Percentiles rank a stretch among this genome's conserved stretches.
Conservation (phyloP, 345 rosid species). For the Aurinia saxatilis region DNA sequence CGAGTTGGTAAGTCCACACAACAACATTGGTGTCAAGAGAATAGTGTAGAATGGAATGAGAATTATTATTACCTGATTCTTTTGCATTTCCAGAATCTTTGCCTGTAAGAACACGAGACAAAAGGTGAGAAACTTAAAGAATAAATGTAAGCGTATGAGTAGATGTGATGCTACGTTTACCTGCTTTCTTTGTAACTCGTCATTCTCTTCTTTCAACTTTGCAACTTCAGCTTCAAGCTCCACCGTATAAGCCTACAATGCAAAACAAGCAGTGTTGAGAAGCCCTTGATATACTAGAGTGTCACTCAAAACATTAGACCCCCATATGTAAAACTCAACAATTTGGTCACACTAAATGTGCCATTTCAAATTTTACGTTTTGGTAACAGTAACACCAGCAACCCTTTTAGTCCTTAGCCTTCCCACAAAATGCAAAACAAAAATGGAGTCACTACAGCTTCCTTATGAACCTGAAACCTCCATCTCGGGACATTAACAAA, state of each 20-base stretch:
- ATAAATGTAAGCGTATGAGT: slow-evolving; percentile 1
- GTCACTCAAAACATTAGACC: not conserved
- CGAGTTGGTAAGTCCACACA: too few species aligned
- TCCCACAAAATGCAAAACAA: too few species aligned
- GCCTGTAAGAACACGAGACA: slow-evolving; percentile 39
- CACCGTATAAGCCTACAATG: slow-evolving; percentile 75
- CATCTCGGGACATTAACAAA: slow-evolving; percentile 9
- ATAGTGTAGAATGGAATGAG: not conserved
- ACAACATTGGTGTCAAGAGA: too few species aligned
- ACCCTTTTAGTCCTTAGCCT: too few species aligned
- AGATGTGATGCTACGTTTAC: slow-evolving; percentile 27
- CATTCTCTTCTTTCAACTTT: slow-evolving; percentile 75
- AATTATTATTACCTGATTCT: slow-evolving; percentile 54
- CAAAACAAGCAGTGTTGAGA: slow-evolving; percentile 5
- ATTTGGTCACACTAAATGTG: not conserved
- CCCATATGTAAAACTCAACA: not conserved
- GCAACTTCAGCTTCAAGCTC: slow-evolving; percentile 94
- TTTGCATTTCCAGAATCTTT: slow-evolving; percentile 66
- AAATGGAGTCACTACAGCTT: too few species aligned
- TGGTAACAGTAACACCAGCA: too few species aligned
- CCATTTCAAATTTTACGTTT: slow-evolving; percentile 8
- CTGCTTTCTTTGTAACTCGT: slow-evolving; percentile 67
- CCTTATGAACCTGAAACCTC: slow-evolving; percentile 11
- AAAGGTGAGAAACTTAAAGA: slow-evolving; percentile 1
- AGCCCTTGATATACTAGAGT: not conserved